phyloP scores from a whole-genome alignment of 2,329 filamentous ascomycete species.

The Pezicula neosporulosa region DNA sequence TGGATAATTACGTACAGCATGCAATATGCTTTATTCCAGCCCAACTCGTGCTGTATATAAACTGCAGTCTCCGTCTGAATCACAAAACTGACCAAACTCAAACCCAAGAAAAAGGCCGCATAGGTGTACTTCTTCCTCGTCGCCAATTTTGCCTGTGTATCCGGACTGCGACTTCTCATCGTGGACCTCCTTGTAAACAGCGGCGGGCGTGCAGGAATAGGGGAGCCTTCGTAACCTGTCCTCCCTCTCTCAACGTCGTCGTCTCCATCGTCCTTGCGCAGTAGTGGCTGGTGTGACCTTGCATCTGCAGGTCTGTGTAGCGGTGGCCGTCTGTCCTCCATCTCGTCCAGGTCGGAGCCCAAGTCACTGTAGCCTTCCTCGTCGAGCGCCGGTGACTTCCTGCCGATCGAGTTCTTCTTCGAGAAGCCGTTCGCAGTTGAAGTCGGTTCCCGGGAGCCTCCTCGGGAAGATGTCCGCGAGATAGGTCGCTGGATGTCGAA shows the following conservation, averaged over 20 bases:
- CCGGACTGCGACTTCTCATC: conserved; percentile 76
- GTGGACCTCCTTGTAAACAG: conserved; percentile 56
- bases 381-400: conserved; percentile 1
- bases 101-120: conserved; percentile 75
- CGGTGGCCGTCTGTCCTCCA: conserved; percentile 35
- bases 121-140: conserved; percentile 83
- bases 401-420: conserved; percentile 9
- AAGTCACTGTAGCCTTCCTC: conserved; percentile 19
- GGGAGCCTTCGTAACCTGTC: conserved; percentile 23
- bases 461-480: conserved; percentile 18
- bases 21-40: conserved; percentile 98
- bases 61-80: conserved; percentile 94
- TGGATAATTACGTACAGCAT: conserved; percentile 69
- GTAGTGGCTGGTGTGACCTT: conserved; percentile 32
- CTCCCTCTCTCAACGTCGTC: conserved; percentile 23
- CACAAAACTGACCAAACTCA: conserved; percentile 85
- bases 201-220: conserved; percentile 23
- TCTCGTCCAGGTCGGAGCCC: conserved; percentile 22
- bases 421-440: conserved; percentile 7
- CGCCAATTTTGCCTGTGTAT: conserved; percentile 56
- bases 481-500: conserved; percentile 10
- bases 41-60: conserved; percentile 87
- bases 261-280: conserved; percentile 24
- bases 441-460: conserved; percentile 10
- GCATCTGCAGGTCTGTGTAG: conserved; percentile 32